Evolutionary conservation across 73 alveolate species (phyloP).

Genomic region (Durusdinium trenchii): DNA sequence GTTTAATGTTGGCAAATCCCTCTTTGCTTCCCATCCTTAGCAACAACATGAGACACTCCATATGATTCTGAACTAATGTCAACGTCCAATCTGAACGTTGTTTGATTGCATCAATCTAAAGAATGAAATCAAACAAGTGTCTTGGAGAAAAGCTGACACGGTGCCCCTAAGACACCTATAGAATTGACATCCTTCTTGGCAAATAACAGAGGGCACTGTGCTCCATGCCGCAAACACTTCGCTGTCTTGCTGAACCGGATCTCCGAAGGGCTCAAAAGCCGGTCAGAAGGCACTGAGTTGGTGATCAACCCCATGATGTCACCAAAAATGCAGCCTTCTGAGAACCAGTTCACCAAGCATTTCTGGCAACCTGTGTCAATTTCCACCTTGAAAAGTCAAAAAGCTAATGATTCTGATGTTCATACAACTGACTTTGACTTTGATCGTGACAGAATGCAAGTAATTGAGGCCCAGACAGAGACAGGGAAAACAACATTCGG

Average conservation of each 20-base stretch:
- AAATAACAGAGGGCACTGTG: neutral
- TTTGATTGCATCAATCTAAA: neutral
- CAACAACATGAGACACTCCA: neutral
- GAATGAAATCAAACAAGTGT: neutral
- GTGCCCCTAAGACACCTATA: neutral
- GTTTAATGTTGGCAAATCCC: neutral
- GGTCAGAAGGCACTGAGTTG: neutral
- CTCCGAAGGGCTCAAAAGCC: neutral
- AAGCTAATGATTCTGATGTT: neutral
- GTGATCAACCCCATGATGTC: neutral
- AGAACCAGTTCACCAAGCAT: neutral
- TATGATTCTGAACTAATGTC: neutral
- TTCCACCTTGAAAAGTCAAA: neutral
- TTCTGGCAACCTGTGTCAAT: constrained; percentile 33
- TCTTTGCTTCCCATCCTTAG: neutral
- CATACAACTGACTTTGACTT: neutral
- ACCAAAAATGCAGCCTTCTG: neutral
- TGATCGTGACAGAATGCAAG: neutral
- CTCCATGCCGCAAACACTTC: neutral
- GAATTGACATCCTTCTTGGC: too few relatives aligned
- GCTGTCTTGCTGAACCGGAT: neutral
- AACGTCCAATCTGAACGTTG: neutral
- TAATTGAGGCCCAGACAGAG: neutral
- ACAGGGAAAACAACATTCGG: neutral
- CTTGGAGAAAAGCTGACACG: neutral